A percentile compares a stretch with the other conserved stretches of the same genome.
These are phyloP conservation scores for Clavispora carvajalis DNA, from an alignment of 805 yeast species.

Conservation along the genomic window DNA sequence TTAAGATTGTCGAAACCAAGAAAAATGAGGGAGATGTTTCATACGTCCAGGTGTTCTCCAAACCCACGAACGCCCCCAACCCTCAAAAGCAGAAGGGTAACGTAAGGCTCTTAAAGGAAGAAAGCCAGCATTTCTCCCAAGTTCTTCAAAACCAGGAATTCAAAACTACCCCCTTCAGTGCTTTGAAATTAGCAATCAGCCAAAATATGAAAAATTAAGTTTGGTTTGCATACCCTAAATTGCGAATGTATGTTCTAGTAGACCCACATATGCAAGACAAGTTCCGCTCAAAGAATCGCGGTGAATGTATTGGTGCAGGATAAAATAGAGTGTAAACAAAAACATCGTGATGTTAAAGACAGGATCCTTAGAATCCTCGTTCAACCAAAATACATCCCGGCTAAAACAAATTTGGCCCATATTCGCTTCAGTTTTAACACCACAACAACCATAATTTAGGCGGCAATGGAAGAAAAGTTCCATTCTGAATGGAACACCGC, in stretches of 20 bases:
- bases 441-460: background rate
- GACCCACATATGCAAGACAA: background rate
- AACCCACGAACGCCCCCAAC: constrained; percentile 44
- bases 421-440: background rate
- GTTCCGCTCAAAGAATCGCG: background rate
- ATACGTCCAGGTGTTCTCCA: constrained; percentile 20
- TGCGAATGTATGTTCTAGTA: background rate
- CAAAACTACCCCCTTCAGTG: constrained; percentile 56
- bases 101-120: constrained; percentile 50
- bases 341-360: background rate
- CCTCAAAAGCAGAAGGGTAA: constrained; percentile 36
- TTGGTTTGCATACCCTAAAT: background rate
- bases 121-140: constrained; percentile 52
- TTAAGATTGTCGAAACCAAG: constrained; percentile 13
- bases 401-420: background rate
- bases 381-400: background rate
- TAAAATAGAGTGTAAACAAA: background rate
- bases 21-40: constrained; percentile 4
- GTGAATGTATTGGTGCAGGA: background rate
- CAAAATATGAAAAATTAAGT: constrained; percentile 16
- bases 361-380: background rate
- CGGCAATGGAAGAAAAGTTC: background rate
- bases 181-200: constrained; percentile 53
- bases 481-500: constrained; percentile 3
- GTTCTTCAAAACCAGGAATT: constrained; percentile 53